Evolutionary conservation across 225 moss, liverwort and hornwort genomes (phyloP).

Genomic region (Neckera pumila): DNA sequence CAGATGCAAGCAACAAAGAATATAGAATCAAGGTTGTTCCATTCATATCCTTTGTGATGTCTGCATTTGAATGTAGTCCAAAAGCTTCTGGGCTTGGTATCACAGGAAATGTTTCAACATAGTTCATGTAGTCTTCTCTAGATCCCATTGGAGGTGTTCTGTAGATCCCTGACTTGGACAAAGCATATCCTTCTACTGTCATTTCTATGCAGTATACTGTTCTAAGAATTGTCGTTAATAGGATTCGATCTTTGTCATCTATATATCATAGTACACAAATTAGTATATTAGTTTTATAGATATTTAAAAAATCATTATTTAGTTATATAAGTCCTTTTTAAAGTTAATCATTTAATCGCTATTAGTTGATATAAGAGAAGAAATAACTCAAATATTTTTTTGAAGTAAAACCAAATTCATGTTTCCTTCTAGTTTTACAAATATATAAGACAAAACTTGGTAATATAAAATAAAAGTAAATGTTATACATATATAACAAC

Average conservation of each 20-base stretch:
- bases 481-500: neutral
- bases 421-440: neutral
- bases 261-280: neutral
- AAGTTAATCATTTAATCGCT: rapidly evolving
- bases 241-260: slow-evolving; percentile 86
- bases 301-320: too few species aligned
- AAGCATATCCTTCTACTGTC: slow-evolving; percentile 38
- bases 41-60: slow-evolving; percentile 91
- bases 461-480: neutral
- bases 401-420: neutral
- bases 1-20: slow-evolving; percentile 60
- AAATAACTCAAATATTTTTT: neutral
- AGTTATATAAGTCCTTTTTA: neutral
- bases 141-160: slow-evolving; percentile 37
- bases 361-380: too few species aligned
- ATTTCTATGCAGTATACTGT: slow-evolving; percentile 65
- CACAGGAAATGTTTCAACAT: slow-evolving; percentile 54
- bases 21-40: slow-evolving; percentile 54
- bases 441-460: rapidly evolving
- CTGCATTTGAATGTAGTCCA: slow-evolving; percentile 81
- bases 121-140: slow-evolving; percentile 33
- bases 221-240: slow-evolving; percentile 67
- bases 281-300: too few species aligned
- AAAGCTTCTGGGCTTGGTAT: slow-evolving; percentile 80
- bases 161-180: slow-evolving; percentile 72